Base-by-base conservation (phyloP, 192 early-diverging fungal species). In the Dissophora globulifera region DNA sequence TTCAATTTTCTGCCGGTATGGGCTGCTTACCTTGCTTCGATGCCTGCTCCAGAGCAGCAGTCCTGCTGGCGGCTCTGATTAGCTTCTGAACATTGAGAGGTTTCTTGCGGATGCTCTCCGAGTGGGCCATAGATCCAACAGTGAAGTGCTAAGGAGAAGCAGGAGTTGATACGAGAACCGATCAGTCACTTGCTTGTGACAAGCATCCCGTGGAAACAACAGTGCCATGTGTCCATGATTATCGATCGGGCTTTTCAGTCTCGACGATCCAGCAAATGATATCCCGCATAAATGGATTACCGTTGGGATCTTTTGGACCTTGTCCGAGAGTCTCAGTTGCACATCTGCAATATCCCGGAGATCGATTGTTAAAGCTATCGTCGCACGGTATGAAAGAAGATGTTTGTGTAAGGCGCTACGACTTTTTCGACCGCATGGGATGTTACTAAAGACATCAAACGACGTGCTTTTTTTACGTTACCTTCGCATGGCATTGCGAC, bases 401-500 rank as follows among this genome's bases (percentile, higher is more conserved):
- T 13, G 38, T 40, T 13, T 7, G 38, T 40, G 8, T 10, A 10
- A 10, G 13, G 38, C 38, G n/a, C n/a, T n/a, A n/a, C n/a, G n/a
- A n/a, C n/a, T n/a, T n/a, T 40, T 40, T 40, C 38, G 38, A 40
- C 8, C 38, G 8, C 7, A 40, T 40, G 7, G 38, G 13, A 40
- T 10, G 13, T 7, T 10, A 13, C 38, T 13, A 40, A 10, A 10
- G 38, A 13, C 38, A 40, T 40, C 8, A 43, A 23, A n/a, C n/a
- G 55, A 23, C 10, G 8, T 56, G 38, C 54, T 38, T 2, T 4
- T 19, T 23, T 10, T 50, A 1, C 19, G 19, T 60, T 74, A 87
- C 84, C 58, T 19, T 86, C 71, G 70, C 96, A 98, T 4, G 87
- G 87, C 92, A 94, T 97, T 12, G 95, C 93, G 17, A 98, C 82